Conservation (phyloP, 192 early-diverging fungal genomes). For the Backusella circina region DNA sequence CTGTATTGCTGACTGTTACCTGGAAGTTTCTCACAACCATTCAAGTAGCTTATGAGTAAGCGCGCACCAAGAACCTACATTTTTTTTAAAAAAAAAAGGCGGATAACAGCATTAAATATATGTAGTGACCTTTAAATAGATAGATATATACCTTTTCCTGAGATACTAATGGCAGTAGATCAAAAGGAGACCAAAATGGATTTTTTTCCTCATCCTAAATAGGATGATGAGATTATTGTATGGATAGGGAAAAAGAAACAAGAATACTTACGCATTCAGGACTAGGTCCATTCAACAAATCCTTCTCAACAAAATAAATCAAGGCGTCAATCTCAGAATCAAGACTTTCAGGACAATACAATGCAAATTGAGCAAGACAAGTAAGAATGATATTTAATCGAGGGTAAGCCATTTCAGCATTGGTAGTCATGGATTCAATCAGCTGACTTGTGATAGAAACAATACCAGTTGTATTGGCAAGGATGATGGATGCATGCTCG, state of each 20-base stretch:
- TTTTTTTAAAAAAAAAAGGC: too few relatives aligned
- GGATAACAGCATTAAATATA: too few relatives aligned
- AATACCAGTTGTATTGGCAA: conserved; percentile 44
- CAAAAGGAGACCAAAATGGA: conserved; percentile 15
- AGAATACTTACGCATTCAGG: background rate
- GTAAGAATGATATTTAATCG: background rate
- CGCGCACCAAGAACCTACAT: conserved; percentile 10
- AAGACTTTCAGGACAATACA: background rate
- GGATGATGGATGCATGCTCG: conserved; percentile 66
- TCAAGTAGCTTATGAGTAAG: conserved; percentile 12
- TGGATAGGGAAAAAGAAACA: background rate
- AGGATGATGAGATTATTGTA: background rate
- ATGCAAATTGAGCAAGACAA: background rate
- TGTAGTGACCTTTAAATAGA: too few relatives aligned
- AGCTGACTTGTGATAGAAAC: background rate
- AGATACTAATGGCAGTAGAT: conserved; percentile 1
- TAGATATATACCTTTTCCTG: conserved; percentile 15
- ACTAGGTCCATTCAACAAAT: background rate
- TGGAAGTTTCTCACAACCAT: background rate
- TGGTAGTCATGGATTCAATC: background rate
- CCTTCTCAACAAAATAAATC: conserved; percentile 1
- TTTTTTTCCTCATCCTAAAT: background rate
- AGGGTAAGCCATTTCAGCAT: background rate
- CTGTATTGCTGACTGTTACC: background rate
- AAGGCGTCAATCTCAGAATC: background rate